Conservation (phyloP, 75 land plant genomes). For the Azolla pinnata region DNA sequence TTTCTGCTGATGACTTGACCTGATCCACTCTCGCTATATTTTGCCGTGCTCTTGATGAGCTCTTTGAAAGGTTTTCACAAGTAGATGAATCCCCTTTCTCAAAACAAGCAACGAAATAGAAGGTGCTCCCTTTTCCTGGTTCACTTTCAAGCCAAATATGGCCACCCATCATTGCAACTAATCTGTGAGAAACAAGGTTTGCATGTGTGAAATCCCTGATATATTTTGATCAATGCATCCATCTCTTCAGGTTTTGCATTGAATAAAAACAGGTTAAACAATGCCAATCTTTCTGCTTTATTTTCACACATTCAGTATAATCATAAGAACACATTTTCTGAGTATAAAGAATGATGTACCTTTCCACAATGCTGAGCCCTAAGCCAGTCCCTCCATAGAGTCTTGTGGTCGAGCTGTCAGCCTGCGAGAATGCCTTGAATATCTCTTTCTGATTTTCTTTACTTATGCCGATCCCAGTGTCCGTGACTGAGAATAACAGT, state of each 20-base stretch:
- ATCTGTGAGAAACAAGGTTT: conserved; percentile 7
- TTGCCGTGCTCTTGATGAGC: no score
- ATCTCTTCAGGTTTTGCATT: not conserved
- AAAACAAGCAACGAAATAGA: conserved; percentile 30
- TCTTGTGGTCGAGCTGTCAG: conserved; percentile 35
- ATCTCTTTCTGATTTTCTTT: conserved; percentile 40
- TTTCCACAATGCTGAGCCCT: conserved; percentile 43
- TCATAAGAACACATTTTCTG: not conserved
- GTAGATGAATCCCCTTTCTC: conserved; percentile 10
- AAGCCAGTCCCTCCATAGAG: conserved; percentile 44
- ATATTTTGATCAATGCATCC: no score
- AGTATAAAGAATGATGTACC: conserved; percentile 10
- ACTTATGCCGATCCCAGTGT: conserved; percentile 42
- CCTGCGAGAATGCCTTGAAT: conserved; percentile 42
- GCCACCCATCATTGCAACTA: conserved; percentile 44
- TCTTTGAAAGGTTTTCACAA: not conserved
- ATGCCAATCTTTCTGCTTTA: not conserved
- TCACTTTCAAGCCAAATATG: conserved; percentile 44
- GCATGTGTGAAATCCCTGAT: not conserved
- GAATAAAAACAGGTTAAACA: not conserved
- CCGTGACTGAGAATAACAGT: conserved; percentile 23
- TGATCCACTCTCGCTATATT: no score
- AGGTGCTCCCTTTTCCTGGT: conserved; percentile 37
- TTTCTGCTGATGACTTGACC: no score
- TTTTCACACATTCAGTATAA: not conserved